phyloP scores from a whole-genome alignment of 2,329 filamentous ascomycete genomes.

The Sporothrix phasma region DNA sequence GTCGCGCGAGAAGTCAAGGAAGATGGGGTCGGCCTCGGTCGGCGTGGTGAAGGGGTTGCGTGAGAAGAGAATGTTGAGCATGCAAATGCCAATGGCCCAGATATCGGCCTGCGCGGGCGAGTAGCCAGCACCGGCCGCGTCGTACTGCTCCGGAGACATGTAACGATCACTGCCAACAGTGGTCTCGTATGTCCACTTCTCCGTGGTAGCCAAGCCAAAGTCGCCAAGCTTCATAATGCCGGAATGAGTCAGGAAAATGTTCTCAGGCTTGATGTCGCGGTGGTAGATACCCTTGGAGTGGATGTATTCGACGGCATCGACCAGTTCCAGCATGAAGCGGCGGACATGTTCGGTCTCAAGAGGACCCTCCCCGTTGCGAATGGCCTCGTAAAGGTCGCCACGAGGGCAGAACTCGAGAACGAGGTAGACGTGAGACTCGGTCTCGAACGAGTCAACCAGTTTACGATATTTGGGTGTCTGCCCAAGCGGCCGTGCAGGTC shows the following conservation, averaged over 20 bases:
- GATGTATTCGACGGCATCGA: constrained; percentile 82
- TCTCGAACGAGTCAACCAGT: constrained; percentile 87
- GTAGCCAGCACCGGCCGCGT: constrained; percentile 78
- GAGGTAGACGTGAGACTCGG: constrained; percentile 77
- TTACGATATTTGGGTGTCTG: constrained; percentile 84
- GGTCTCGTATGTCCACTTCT: constrained; percentile 82
- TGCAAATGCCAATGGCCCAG: constrained; percentile 93
- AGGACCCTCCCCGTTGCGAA: constrained; percentile 77
- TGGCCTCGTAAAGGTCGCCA: constrained; percentile 95
- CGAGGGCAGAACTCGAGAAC: constrained; percentile 93
- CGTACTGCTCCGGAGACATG: constrained; percentile 98
- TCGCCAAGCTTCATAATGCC: constrained; percentile 94
- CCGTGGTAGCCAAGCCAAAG: constrained; percentile 84
- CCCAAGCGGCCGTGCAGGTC: constrained; percentile 71
- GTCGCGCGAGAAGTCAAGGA: constrained; percentile 85
- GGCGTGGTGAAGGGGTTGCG: constrained; percentile 92
- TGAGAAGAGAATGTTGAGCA: constrained; percentile 93
- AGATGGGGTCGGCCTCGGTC: constrained; percentile 81
- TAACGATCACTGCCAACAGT: constrained; percentile 96
- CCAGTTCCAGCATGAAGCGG: constrained; percentile 90
- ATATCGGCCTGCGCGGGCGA: constrained; percentile 88
- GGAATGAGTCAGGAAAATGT: constrained; percentile 84
- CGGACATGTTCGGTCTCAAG: constrained; percentile 93
- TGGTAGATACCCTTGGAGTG: constrained; percentile 89
- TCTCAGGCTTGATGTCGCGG: constrained; percentile 98